phyloP scores from a whole-genome alignment of 108 stramenopile species.

The Fragilariopsis cylindrus region DNA sequence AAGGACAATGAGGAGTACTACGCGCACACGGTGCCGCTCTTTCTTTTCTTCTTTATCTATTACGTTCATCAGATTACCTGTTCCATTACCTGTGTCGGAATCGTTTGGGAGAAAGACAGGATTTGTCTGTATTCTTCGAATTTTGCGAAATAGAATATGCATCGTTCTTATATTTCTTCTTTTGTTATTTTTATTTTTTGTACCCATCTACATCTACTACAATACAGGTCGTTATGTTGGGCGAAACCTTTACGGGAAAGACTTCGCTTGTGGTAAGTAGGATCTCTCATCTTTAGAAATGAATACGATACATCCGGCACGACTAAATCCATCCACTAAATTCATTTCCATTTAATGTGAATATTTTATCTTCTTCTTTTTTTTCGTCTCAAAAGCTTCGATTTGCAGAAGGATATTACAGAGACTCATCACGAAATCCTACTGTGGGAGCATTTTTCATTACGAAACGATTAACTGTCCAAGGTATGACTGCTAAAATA shows the following conservation, averaged over 20 bases:
- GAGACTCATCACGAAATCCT: constrained; percentile 52
- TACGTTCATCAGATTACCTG: neutral
- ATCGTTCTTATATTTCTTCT: constrained; percentile 2
- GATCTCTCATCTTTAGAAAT: too few relatives aligned
- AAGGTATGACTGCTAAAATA: constrained; percentile 66
- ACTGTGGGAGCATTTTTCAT: constrained; percentile 77
- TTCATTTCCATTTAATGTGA: too few relatives aligned
- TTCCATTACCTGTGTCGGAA: neutral
- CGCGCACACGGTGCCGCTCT: neutral
- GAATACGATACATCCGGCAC: too few relatives aligned
- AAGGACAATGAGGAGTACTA: neutral
- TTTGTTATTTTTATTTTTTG: neutral
- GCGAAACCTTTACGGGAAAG: constrained; percentile 82
- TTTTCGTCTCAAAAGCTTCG: constrained; percentile 33
- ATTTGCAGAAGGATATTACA: constrained; percentile 83
- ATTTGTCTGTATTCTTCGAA: too few relatives aligned
- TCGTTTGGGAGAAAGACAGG: too few relatives aligned
- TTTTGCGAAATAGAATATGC: too few relatives aligned
- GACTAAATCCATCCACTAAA: too few relatives aligned
- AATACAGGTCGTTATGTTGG: constrained; percentile 74
- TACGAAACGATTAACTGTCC: constrained; percentile 73
- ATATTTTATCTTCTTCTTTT: too few relatives aligned
- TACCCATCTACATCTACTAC: neutral
- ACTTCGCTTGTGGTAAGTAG: constrained; percentile 56
- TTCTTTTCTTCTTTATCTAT: neutral